phyloP scores from a whole-genome alignment of 1,284 basidiomycete species.

The Pholiota adiposa region DNA sequence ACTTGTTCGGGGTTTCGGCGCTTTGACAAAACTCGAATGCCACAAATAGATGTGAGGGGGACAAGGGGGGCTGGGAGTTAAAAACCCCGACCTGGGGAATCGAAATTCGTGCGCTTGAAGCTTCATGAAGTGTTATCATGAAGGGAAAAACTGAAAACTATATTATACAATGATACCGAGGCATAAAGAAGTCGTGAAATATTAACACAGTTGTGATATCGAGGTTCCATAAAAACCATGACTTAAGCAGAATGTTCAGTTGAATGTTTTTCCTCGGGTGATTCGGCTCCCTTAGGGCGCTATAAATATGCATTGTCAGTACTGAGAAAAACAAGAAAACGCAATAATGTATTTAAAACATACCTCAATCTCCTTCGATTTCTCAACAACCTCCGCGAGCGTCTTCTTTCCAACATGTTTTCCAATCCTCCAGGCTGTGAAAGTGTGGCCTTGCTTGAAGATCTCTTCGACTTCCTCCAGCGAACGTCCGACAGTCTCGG shows the following conservation, averaged over 20 bases:
- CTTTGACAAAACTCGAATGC: no score
- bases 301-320: not conserved
- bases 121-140: no score
- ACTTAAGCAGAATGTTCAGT: constrained; percentile 6
- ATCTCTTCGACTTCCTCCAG: constrained; percentile 80
- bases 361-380: constrained; percentile 24
- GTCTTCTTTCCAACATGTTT: constrained; percentile 67
- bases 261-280: constrained; percentile 18
- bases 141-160: no score
- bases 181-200: no score
- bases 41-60: no score
- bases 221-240: not conserved
- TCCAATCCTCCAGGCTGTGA: constrained; percentile 73
- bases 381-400: constrained; percentile 40
- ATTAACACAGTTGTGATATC: no score
- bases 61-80: no score
- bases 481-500: constrained; percentile 72
- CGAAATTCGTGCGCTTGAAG: no score
- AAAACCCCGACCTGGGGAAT: no score
- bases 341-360: not conserved
- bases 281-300: constrained; percentile 18
- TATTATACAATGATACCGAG: no score
- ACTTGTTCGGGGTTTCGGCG: no score
- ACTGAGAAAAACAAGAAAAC: not conserved
- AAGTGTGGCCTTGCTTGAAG: constrained; percentile 68